Evolutionary conservation across 495 filamentous ascomycete genomes (phyloP).

Genomic region (Neurospora pannonica): DNA sequence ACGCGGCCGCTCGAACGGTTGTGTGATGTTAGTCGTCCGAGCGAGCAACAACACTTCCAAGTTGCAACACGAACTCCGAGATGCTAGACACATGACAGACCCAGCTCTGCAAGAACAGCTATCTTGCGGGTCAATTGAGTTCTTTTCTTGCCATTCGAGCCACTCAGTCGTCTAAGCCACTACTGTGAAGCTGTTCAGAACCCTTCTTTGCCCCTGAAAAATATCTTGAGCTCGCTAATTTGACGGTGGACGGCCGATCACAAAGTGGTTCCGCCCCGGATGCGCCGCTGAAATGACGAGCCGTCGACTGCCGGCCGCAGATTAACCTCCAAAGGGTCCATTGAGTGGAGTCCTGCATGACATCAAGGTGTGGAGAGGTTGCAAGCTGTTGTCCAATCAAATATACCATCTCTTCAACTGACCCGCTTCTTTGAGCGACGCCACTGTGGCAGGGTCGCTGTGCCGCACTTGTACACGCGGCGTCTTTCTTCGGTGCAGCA

Average conservation of each 20-base stretch:
- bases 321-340: background rate
- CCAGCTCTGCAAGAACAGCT: background rate
- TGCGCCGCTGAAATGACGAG: background rate
- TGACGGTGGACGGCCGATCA: background rate
- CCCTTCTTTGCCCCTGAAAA: background rate
- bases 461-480: background rate
- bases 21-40: background rate
- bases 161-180: background rate
- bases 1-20: background rate
- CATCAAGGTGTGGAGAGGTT: background rate
- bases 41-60: background rate
- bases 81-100: background rate
- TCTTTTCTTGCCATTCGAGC: background rate
- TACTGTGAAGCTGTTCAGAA: background rate
- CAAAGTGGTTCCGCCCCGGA: background rate
- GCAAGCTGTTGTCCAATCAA: background rate
- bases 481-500: background rate
- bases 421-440: background rate
- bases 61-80: background rate
- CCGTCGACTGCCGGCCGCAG: background rate
- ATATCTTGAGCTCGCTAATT: background rate
- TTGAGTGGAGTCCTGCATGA: background rate
- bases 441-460: background rate
- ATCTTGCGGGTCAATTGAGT: background rate
- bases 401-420: background rate